Base-by-base conservation (phyloP, 345 rosid genomes). In the Melaleuca alternifolia region DNA sequence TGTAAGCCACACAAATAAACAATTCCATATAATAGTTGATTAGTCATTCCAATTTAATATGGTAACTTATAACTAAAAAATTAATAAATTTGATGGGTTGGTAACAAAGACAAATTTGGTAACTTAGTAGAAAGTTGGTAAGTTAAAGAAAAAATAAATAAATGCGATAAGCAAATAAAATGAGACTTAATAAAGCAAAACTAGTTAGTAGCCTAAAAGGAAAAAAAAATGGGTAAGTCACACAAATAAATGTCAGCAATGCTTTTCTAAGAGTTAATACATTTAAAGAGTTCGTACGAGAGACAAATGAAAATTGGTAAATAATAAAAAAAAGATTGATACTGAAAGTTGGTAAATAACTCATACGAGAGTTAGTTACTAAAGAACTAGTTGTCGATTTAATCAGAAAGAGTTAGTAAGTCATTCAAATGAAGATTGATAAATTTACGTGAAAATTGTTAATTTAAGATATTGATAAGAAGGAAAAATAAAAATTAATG, bases 201-300 rank as follows among this genome's bases (percentile, higher is more conserved):
- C 41, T 4, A 59, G n/a, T 59, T 59, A 33, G 71, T 59, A 59
- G n/a, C 33, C 33, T 59, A 59, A 59, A 59, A 33, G 18, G 41
- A 41, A n/a, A 59, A 12, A 0, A n/a, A 0, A n/a, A 59, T 4
- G 12, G 4, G 26, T n/a, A 59, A 59, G 7, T 59, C 1, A 12
- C 8, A 59, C 71, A 59, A 59, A 59, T 59, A 59, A 59, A n/a
- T 30, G 26, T 59, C n/a, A 16, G 71, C 26, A 59, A 59, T 2
- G 33, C 33, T 1, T n/a, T 26, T 59, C 0, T 1, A n/a, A 59
- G 71, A n/a, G 18, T 12, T 26, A 16, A 59, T 59, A 59, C 26
- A 6, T 6, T 12, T n/a, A 59, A 59, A n/a, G 16, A 0, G 0
- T 59, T 23, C n/a, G 1, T 59, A 59, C n/a, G 4, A 15, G 12